Percentiles rank a stretch among this genome's conserved stretches.
Conservation (phyloP, 2,329 filamentous ascomycete genomes). For the Colletotrichum chrysophilum region DNA sequence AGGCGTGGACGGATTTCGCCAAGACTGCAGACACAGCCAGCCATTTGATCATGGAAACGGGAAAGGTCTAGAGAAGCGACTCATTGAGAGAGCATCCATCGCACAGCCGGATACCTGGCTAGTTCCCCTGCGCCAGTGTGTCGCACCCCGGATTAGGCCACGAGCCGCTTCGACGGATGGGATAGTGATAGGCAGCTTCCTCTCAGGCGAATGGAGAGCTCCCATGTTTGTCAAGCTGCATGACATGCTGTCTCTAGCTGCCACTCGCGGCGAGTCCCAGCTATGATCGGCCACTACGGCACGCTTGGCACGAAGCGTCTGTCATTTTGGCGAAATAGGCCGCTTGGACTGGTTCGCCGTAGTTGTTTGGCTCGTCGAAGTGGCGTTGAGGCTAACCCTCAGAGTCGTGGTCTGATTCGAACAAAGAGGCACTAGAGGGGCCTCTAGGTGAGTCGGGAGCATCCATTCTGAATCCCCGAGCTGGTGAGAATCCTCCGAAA, state of each 20-base stretch:
- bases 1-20: not conserved
- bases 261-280: not conserved
- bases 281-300: not conserved
- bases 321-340: not conserved
- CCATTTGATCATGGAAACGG: not conserved
- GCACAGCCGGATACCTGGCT: not conserved
- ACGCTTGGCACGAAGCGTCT: not conserved
- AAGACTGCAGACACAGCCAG: not conserved
- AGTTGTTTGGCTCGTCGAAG: not conserved
- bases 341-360: not conserved
- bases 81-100: not conserved
- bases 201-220: not conserved
- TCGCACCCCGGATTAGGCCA: slow-evolving; percentile 10
- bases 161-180: not conserved
- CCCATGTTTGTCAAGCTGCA: not conserved
- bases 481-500: slow-evolving; percentile 6
- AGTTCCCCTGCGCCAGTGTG: not conserved
- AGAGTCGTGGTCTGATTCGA: not conserved
- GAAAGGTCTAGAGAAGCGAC: not conserved
- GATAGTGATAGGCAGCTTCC: not conserved
- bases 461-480: not conserved
- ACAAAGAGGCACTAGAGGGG: not conserved
- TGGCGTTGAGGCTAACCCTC: not conserved
- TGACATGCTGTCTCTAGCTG: not conserved
- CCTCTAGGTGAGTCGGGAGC: not conserved